Evolutionary conservation across 257 asterid genomes (phyloP).

Genomic region (Fraxinus anomala): DNA sequence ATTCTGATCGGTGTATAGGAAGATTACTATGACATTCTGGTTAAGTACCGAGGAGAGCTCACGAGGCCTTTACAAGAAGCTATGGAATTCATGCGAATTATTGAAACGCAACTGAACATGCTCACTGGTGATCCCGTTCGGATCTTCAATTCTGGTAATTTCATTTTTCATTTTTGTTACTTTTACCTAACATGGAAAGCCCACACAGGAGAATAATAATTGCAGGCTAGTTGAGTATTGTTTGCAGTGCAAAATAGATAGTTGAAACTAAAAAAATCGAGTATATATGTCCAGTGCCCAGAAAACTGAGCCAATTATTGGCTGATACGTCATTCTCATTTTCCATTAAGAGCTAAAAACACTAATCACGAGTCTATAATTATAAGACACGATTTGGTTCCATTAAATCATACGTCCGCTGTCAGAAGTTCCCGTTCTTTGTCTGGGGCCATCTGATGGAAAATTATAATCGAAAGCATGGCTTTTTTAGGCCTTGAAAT

Average conservation of each 20-base stretch:
- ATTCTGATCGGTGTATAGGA: slow-evolving; percentile 42
- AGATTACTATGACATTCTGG: slow-evolving; percentile 88
- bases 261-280: slow-evolving; percentile 44
- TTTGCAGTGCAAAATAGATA: slow-evolving; percentile 54
- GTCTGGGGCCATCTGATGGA: too few relatives aligned
- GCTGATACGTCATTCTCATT: slow-evolving; percentile 40
- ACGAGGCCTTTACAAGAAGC: slow-evolving; percentile 87
- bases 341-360: slow-evolving; percentile 34
- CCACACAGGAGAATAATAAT: slow-evolving; percentile 33
- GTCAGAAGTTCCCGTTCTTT: slow-evolving; percentile 28
- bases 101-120: slow-evolving; percentile 76
- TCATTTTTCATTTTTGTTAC: neutral
- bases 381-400: slow-evolving; percentile 34
- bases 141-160: slow-evolving; percentile 57
- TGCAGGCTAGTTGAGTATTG: slow-evolving; percentile 18
- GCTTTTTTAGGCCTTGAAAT: slow-evolving; percentile 13
- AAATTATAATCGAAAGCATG: too few relatives aligned
- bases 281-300: slow-evolving; percentile 10
- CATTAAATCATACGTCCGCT: slow-evolving; percentile 39
- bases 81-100: slow-evolving; percentile 89
- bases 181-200: slow-evolving; percentile 25
- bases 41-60: slow-evolving; percentile 83
- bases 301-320: slow-evolving; percentile 33
- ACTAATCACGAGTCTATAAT: slow-evolving; percentile 60
- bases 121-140: slow-evolving; percentile 57